Evolutionary conservation across 441 rosid species (phyloP).

Genomic region (Populus hybrid): DNA sequence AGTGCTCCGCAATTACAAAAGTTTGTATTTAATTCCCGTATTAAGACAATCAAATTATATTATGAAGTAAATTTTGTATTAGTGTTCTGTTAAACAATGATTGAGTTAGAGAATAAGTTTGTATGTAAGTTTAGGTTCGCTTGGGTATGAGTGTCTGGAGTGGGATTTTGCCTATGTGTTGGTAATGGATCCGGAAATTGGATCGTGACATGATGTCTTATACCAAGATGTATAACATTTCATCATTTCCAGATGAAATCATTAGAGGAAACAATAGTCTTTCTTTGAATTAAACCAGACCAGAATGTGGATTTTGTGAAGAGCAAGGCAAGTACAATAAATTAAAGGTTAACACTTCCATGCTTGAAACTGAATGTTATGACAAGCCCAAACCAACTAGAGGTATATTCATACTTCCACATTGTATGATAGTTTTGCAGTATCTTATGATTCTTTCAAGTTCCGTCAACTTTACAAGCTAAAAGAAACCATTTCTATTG

Average conservation of each 20-base stretch:
- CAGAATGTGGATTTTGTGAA: conserved; percentile 24
- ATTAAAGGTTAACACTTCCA: conserved; percentile 8
- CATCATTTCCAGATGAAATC: conserved; percentile 3
- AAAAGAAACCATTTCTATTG: not conserved
- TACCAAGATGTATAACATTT: conserved; percentile 17
- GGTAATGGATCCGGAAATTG: not conserved
- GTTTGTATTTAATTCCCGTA: too few species aligned
- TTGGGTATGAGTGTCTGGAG: too few species aligned
- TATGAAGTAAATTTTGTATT: too few species aligned
- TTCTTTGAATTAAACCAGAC: conserved; percentile 11
- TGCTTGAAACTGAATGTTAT: conserved; percentile 19
- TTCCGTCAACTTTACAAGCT: too few species aligned
- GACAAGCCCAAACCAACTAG: not conserved
- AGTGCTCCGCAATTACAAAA: too few species aligned
- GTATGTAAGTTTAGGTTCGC: too few species aligned
- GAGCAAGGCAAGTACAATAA: conserved; percentile 12
- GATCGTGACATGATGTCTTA: not conserved
- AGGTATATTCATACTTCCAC: conserved; percentile 5
- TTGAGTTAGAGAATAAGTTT: too few species aligned
- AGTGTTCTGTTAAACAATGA: too few species aligned
- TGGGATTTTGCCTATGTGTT: too few species aligned
- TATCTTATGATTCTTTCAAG: too few species aligned
- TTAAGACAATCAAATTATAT: too few species aligned
- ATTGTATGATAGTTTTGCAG: too few species aligned
- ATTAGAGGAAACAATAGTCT: not conserved